Percentiles rank a stretch among this genome's conserved stretches.
Conservation (phyloP, 116 monocot genomes). For the Posidonia oceanica region DNA sequence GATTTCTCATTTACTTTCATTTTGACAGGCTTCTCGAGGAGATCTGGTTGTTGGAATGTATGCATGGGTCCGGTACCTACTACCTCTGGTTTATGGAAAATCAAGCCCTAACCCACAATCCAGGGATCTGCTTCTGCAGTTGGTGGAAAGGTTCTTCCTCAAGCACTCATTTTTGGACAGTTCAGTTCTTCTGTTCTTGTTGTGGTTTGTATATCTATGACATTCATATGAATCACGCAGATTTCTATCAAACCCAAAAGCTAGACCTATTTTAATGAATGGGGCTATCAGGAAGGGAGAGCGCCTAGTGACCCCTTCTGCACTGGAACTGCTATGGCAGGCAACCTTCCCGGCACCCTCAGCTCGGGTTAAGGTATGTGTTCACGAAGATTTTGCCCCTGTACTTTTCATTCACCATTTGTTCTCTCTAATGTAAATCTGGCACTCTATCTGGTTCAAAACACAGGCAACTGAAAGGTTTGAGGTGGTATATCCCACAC, state of each 20-base stretch:
- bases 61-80: constrained; percentile 67
- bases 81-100: constrained; percentile 66
- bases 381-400: not conserved
- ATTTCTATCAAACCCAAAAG: constrained; percentile 52
- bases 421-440: not conserved
- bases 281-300: constrained; percentile 91
- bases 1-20: not conserved
- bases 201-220: not conserved
- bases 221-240: constrained; percentile 19
- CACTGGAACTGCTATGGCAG: constrained; percentile 75
- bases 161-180: constrained; percentile 8
- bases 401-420: not conserved
- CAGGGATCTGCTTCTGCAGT: constrained; percentile 74
- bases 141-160: constrained; percentile 67
- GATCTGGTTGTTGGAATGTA: constrained; percentile 81
- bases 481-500: constrained; percentile 64
- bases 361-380: constrained; percentile 64
- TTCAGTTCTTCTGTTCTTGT: not conserved
- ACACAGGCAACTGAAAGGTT: constrained; percentile 91
- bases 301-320: constrained; percentile 71
- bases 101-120: constrained; percentile 53
- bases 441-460: not conserved
- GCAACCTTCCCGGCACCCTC: constrained; percentile 59
- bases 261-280: constrained; percentile 63
- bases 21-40: constrained; percentile 70